Evolutionary conservation across 1,284 basidiomycete species (phyloP).

Genomic region (Inonotus obliquus): DNA sequence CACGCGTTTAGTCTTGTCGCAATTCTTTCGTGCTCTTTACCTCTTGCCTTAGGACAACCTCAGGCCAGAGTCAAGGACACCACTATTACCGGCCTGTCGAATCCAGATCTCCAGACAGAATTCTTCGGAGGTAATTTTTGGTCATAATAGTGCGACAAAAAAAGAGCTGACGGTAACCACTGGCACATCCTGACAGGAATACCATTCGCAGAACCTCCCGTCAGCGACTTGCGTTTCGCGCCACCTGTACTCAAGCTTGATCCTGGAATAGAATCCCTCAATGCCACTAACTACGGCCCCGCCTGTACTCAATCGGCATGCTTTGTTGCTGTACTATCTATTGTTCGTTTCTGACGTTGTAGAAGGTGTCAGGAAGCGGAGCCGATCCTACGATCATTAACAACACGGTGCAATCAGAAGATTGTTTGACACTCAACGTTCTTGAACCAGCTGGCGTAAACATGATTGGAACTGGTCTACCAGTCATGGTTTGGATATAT

Average conservation of each 20-base stretch:
- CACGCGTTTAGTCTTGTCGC: no score
- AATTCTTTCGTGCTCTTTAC: no score
- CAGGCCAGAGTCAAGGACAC: no score
- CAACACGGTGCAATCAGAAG: conserved; percentile 30
- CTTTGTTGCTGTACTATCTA: not conserved
- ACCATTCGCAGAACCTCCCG: conserved; percentile 59
- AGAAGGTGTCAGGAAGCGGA: not conserved
- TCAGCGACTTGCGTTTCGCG: conserved; percentile 50
- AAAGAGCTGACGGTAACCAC: no score
- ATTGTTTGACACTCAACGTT: conserved; percentile 46
- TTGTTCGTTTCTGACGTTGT: not conserved
- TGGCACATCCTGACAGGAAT: conserved; percentile 43
- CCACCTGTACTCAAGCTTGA: conserved; percentile 48
- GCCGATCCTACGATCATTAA: not conserved
- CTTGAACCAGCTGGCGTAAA: conserved; percentile 35
- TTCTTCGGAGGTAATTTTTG: no score
- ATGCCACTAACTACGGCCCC: conserved; percentile 48
- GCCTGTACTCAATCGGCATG: conserved; percentile 47
- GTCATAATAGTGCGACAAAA: no score
- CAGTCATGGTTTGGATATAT: conserved; percentile 35
- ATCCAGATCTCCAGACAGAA: no score
- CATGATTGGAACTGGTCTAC: conserved; percentile 25
- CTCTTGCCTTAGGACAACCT: no score
- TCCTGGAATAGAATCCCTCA: conserved; percentile 28
- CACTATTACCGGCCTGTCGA: no score